These are phyloP conservation scores for Podospora conica DNA, from an alignment of 495 filamentous ascomycete species.

Conservation along the genomic window DNA sequence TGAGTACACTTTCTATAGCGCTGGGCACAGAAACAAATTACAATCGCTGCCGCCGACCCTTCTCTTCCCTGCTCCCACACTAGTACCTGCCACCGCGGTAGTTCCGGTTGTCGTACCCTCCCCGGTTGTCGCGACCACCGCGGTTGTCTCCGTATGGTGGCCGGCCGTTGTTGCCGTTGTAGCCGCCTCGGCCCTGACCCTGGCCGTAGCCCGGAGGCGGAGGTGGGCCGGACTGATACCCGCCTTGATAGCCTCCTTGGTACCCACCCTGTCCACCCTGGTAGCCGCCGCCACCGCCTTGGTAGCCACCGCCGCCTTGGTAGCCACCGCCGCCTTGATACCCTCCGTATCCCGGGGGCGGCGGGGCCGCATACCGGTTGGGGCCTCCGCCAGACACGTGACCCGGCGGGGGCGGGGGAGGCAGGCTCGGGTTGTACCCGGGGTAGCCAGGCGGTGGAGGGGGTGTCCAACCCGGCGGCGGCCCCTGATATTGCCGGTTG, in stretches of 20 bases:
- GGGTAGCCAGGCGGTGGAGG: slow-evolving; percentile 38
- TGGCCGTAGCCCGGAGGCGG: slow-evolving; percentile 5
- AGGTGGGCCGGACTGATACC: slow-evolving; percentile 8
- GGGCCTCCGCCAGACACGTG: slow-evolving; percentile 8
- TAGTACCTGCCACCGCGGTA: neutral
- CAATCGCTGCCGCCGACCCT: neutral
- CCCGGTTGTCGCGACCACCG: slow-evolving; percentile 5
- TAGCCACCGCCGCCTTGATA: slow-evolving; percentile 8
- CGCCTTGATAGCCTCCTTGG: slow-evolving; percentile 17
- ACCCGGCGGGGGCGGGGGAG: slow-evolving; percentile 39
- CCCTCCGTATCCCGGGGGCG: slow-evolving; percentile 10
- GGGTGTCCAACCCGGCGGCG: slow-evolving; percentile 37
- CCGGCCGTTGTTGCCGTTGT: slow-evolving; percentile 8
- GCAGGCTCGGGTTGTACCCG: slow-evolving; percentile 41
- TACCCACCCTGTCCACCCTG: slow-evolving; percentile 15
- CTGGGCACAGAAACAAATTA: neutral
- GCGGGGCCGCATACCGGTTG: slow-evolving; percentile 6
- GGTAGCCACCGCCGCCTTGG: slow-evolving; percentile 9
- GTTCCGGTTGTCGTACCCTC: slow-evolving; percentile 4
- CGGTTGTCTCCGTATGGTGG: slow-evolving; percentile 6
- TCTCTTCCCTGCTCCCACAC: neutral
- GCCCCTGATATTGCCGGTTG: slow-evolving; percentile 27
- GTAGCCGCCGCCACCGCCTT: slow-evolving; percentile 6
- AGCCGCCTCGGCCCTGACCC: slow-evolving; percentile 8
- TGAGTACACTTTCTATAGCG: neutral